Conservation (phyloP, 2,329 filamentous ascomycete species). For the Graphiopsis chlorocephala region DNA sequence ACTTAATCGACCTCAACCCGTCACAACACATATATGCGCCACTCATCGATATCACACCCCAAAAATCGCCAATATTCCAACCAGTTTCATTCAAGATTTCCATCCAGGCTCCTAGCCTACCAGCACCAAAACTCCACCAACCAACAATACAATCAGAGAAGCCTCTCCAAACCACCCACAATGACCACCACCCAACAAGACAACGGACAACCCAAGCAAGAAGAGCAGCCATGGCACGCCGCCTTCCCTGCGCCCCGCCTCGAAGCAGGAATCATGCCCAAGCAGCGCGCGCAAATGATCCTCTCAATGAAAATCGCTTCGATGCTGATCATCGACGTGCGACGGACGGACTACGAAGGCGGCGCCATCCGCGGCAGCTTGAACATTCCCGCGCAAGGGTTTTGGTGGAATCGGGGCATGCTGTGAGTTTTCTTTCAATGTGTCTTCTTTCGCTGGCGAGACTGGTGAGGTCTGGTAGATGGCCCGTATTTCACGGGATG, state of each 20-base stretch:
- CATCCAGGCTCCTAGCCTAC: neutral
- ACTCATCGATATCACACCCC: neutral
- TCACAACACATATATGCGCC: neutral
- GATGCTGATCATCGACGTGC: constrained; percentile 45
- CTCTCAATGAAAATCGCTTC: constrained; percentile 36
- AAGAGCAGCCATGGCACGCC: constrained; percentile 38
- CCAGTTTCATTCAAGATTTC: neutral
- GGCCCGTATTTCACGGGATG: neutral
- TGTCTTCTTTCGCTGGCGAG: neutral
- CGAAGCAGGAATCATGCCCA: constrained; percentile 40
- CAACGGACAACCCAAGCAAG: neutral
- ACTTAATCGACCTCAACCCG: neutral
- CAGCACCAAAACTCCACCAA: neutral
- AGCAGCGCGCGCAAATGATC: constrained; percentile 36
- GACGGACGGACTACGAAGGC: constrained; percentile 48
- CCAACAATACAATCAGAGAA: neutral
- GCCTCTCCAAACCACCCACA: neutral
- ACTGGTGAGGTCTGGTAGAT: neutral
- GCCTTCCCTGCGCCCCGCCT: constrained; percentile 41
- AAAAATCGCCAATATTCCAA: neutral
- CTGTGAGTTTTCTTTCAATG: constrained; percentile 23
- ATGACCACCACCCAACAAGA: neutral
- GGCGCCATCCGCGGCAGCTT: constrained; percentile 45
- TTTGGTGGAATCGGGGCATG: constrained; percentile 46
- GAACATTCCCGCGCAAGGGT: constrained; percentile 48